Base-by-base conservation (phyloP, 805 yeast species). In the Hanseniaspora vineae region DNA sequence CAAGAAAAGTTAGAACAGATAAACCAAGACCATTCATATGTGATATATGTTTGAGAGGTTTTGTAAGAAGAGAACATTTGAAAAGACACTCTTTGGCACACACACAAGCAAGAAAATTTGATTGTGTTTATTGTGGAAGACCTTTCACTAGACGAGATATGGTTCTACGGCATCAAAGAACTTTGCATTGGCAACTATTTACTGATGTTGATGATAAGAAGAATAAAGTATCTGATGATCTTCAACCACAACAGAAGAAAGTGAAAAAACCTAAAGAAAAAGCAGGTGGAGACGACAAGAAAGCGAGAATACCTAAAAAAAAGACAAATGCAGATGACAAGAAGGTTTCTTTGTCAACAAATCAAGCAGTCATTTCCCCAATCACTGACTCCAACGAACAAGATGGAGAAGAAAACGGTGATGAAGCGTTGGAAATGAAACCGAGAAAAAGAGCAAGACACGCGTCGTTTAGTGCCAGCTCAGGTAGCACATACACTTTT, bases 21-120 rank as follows among this genome's bases (percentile, higher is more conserved):
- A 88, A 88, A 61, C 97, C 97, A 13, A 72, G 97, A 50, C 97
- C 97, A 1, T 95, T 86, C 59, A 73, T 85, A 11, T 92, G 98
- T 62, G 65, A 82, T 2, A 82, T 86, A 4, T 92, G 98, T 62
- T 86, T 97, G 1, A 73, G 98, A 51, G 95, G 95, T 2, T 92
- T 92, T 73, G 98, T 97, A 1, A 75, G 98, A 47, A 72, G 86
- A 44, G 98, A 90, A 65, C 98, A 90, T 65, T 72, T 92, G 58
- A 88, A 85, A 64, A 79, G 98, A 49, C 98, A 90, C 60, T 94
- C 88, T 57, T 70, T 97, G 39, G 81, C 94, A 0, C 98, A 90
- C 62, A 90, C 98, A 10, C 86, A 89, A 62, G 97, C 89, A 65
- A 88, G 88, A 61, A 97, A 97, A 1, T 90, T 83, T 67, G 92